Evolutionary conservation across 345 rosid species (phyloP).

Genomic region (Gossypium raimondii): DNA sequence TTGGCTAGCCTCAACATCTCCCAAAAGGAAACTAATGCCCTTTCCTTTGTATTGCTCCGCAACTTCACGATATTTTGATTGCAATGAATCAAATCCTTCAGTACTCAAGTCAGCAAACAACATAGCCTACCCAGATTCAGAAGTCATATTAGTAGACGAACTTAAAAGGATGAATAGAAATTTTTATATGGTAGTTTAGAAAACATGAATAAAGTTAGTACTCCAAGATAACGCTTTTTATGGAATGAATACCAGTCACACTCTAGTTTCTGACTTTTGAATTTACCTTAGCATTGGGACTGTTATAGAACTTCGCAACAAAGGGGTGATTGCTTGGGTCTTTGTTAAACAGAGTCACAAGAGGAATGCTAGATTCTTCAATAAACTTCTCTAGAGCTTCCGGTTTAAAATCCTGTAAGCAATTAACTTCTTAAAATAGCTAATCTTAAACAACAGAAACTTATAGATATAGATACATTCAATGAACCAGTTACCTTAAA

Average conservation of each 20-base stretch:
- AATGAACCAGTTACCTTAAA: conserved; percentile 44
- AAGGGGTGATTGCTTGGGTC: conserved; percentile 75
- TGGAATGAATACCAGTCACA: neutral
- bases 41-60: conserved; percentile 72
- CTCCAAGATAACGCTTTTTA: neutral
- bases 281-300: conserved; percentile 64
- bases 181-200: neutral
- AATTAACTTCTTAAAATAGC: conserved; percentile 10
- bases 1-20: conserved; percentile 82
- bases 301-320: conserved; percentile 73
- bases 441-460: neutral
- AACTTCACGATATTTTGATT: conserved; percentile 62
- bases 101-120: conserved; percentile 65
- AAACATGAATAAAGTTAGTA: neutral
- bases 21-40: conserved; percentile 69
- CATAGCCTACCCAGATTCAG: conserved; percentile 58
- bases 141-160: conserved; percentile 2
- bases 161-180: neutral
- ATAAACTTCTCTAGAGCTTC: conserved; percentile 79
- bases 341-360: conserved; percentile 60
- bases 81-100: conserved; percentile 52
- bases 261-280: neutral
- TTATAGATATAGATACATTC: neutral
- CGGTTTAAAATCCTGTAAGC: conserved; percentile 61
- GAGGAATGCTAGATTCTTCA: conserved; percentile 69